Evolutionary conservation across 2,329 filamentous ascomycete species (phyloP).

Genomic region (Orbilia blumenaviensis): DNA sequence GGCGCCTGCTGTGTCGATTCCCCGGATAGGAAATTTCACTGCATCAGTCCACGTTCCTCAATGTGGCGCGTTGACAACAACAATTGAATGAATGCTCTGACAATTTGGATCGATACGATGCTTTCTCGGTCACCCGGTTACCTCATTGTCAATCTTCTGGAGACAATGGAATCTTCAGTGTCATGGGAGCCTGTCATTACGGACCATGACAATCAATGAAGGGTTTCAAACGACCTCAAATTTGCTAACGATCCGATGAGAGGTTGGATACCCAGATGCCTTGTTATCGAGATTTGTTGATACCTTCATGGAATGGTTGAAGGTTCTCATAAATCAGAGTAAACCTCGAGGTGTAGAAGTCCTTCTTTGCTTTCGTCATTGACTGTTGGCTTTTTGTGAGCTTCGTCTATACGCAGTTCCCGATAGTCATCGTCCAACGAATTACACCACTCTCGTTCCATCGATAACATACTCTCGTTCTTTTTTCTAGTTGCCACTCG

Average conservation of each 20-base stretch:
- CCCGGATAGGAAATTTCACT: slow-evolving; percentile 52
- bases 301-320: slow-evolving; percentile 27
- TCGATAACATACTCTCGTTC: slow-evolving; percentile 1
- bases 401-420: slow-evolving; percentile 13
- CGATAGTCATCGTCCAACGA: slow-evolving; percentile 29
- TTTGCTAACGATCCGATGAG: slow-evolving; percentile 47
- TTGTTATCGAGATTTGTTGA: slow-evolving; percentile 49
- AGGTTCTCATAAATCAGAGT: slow-evolving; percentile 45
- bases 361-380: slow-evolving; percentile 24
- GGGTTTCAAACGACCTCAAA: slow-evolving; percentile 43
- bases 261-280: slow-evolving; percentile 45
- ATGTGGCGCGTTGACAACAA: slow-evolving; percentile 53
- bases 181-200: slow-evolving; percentile 47
- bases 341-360: slow-evolving; percentile 33
- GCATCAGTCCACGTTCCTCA: slow-evolving; percentile 54
- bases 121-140: slow-evolving; percentile 38
- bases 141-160: slow-evolving; percentile 34
- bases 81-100: slow-evolving; percentile 44
- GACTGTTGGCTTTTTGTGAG: slow-evolving; percentile 15
- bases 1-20: slow-evolving; percentile 48
- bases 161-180: slow-evolving; percentile 48
- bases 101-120: slow-evolving; percentile 35
- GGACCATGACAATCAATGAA: slow-evolving; percentile 45
- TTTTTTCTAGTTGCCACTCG: background rate
- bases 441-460: slow-evolving; percentile 2